Evolutionary conservation across 495 filamentous ascomycete species (phyloP), one percentile per base, ranked within the genome.

Genomic region (Aspergillus homomorphus): DNA sequence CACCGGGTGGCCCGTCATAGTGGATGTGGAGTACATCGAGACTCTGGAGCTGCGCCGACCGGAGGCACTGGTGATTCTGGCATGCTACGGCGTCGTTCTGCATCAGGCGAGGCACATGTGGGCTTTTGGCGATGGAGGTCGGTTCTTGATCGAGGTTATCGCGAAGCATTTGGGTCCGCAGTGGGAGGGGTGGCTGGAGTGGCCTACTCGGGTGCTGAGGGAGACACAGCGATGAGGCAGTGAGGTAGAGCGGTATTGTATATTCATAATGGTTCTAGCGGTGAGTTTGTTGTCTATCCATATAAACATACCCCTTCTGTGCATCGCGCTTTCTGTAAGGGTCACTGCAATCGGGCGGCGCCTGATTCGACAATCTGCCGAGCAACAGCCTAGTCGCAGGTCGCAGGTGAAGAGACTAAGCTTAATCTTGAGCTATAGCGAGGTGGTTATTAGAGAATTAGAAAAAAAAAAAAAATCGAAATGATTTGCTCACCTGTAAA

Each of bases 1-100:
- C 15, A 67, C 66, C 4, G 61, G 63, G 1, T 79, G 78, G 75
- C 67, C 65, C 12, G 66, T 75, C 5, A 62, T 62, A 0, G 38
- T 77, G 2, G 33, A 66, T 0, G 21, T 56, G 0, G 69, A 66
- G 8, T 80, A 69, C 55, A 67, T 69, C 8, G 62, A 72, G 15
- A 46, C 71, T 5, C 51, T 78, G 3, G 56, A 48, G 14, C 28
- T 62, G 44, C 51, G 71, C 19, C 59, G 66, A 44, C 71, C 78
- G 0, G 74, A 77, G 57, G 76, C 77, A 0, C 59, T 82, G 20
- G 65, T 77, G 9, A 70, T 82, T 2, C 59, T 80, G 21, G 74
- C 73, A 7, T 67, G 74, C 59, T 80, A 70, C 53, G 66, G 66
- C 1, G 68, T 75, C 4, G 18, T 77, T 4, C 42, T 79, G 38